phyloP scores from a whole-genome alignment of 306 rosid genomes.

The Citrullus mucosospermus region DNA sequence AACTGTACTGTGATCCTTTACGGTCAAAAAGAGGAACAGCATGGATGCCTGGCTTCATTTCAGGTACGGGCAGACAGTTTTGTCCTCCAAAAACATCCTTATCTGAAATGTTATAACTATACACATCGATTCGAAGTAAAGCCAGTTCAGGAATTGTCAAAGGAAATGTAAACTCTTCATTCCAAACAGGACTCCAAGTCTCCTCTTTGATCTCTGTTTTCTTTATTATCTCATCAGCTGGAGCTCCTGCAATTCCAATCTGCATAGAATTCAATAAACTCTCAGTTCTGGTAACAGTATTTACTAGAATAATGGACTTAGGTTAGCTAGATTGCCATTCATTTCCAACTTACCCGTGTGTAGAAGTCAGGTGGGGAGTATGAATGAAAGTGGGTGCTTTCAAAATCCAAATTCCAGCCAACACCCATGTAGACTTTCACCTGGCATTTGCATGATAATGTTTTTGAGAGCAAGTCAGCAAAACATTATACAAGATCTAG shows the following conservation, averaged over 20 bases:
- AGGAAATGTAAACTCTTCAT: constrained; percentile 56
- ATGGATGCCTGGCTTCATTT: constrained; percentile 52
- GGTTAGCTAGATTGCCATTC: background rate
- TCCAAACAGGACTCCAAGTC: constrained; percentile 74
- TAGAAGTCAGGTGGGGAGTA: constrained; percentile 90
- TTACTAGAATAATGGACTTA: background rate
- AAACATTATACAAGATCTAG: background rate
- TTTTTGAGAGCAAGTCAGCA: background rate
- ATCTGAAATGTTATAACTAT: constrained; percentile 65
- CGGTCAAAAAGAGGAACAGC: constrained; percentile 47
- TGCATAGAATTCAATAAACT: background rate
- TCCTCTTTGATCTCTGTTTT: constrained; percentile 46
- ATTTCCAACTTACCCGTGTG: constrained; percentile 32
- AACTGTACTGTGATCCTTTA: constrained; percentile 39
- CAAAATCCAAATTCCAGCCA: constrained; percentile 46
- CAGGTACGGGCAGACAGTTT: constrained; percentile 64
- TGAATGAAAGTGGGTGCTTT: constrained; percentile 35
- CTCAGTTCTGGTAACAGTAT: background rate
- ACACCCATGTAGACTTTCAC: constrained; percentile 54
- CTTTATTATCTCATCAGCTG: constrained; percentile 35
- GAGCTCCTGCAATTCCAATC: constrained; percentile 54
- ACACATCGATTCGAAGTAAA: constrained; percentile 55
- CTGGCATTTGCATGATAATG: constrained; percentile 20
- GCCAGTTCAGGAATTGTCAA: constrained; percentile 76
- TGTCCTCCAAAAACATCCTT: constrained; percentile 85